phyloP scores from a whole-genome alignment of 495 filamentous ascomycete genomes.

The Talaromyces thailandensis region DNA sequence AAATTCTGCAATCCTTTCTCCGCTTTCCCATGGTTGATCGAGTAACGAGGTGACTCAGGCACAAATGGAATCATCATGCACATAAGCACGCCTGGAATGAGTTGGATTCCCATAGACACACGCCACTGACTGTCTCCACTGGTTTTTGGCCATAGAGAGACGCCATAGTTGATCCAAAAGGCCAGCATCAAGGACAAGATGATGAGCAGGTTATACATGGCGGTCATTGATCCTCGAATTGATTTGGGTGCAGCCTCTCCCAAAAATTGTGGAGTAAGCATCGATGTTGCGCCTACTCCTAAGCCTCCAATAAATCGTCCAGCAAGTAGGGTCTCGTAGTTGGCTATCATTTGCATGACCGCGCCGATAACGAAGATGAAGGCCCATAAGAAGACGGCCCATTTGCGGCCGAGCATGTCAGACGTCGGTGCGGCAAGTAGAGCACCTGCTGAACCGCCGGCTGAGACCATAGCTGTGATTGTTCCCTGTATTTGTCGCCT shows the following conservation, averaged over 20 bases:
- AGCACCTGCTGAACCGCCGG: not conserved
- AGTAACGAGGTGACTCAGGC: constrained; percentile 41
- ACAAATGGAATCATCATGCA: constrained; percentile 24
- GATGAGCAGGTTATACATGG: not conserved
- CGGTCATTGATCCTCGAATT: not conserved
- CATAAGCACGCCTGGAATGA: constrained; percentile 45
- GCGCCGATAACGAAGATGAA: not conserved
- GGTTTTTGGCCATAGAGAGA: not conserved
- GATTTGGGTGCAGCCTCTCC: not conserved
- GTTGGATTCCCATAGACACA: constrained; percentile 45
- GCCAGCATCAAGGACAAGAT: not conserved
- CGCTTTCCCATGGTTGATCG: constrained; percentile 29
- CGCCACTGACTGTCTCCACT: not conserved
- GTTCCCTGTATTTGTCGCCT: not conserved
- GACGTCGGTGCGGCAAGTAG: not conserved
- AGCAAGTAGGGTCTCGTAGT: not conserved
- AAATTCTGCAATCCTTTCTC: constrained; percentile 27
- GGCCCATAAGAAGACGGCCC: not conserved
- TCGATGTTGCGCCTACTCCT: not conserved
- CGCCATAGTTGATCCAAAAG: not conserved
- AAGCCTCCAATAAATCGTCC: not conserved
- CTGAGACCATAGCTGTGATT: not conserved
- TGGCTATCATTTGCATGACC: not conserved
- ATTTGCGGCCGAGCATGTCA: not conserved
- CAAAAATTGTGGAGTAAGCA: not conserved